Base-by-base conservation (phyloP, 345 rosid species). In the Cardamine chenopodiifolia region DNA sequence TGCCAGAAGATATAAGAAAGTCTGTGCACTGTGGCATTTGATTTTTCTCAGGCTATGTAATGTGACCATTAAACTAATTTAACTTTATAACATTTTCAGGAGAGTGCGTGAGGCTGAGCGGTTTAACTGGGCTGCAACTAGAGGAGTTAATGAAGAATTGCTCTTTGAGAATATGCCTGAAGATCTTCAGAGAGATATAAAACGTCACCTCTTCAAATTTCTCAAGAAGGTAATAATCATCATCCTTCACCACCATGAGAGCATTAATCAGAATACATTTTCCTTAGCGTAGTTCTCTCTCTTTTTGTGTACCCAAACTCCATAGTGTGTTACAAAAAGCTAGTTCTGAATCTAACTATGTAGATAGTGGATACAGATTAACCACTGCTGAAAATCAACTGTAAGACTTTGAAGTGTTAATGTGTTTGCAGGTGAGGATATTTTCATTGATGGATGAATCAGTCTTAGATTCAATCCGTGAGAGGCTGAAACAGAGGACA, bases 181-280 rank as follows among this genome's bases (percentile, higher is more conserved):
- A 65, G 96, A 89, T 60, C 83, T 91, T 75, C 96, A 86, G 62
- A 84, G 87, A 77, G 93, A 91, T 17, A 86, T 91, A 72, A 82
- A 90, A 71, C 85, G 91, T 18, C 96, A 91, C 69, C 90, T 88
- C 79, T 89, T 86, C 85, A 83, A 83, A 73, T 88, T 91, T 73
- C 84, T 89, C 71, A 88, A 86, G 72, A 83, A 85, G 53, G 97
- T 86, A 58, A 81, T 29, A 22, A 17, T 11, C 19, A 15, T 17
- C 9, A 25, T 17, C n/a, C n/a, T n/a, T n/a, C 34, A 54, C 6
- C 35, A 32, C 1, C 59, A 54, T 55, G 20, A 55, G 18, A 28
- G 60, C 37, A 28, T 32, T 58, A 32, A 2, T 59, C 45, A 34
- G 4, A 11, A 58, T 19, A 23, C 23, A 48, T 48, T 48, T 48